A percentile compares a stretch with the other conserved stretches of the same genome.
Evolutionary conservation across 345 rosid species (phyloP).

Genomic region (Mallotus nudiflorus): DNA sequence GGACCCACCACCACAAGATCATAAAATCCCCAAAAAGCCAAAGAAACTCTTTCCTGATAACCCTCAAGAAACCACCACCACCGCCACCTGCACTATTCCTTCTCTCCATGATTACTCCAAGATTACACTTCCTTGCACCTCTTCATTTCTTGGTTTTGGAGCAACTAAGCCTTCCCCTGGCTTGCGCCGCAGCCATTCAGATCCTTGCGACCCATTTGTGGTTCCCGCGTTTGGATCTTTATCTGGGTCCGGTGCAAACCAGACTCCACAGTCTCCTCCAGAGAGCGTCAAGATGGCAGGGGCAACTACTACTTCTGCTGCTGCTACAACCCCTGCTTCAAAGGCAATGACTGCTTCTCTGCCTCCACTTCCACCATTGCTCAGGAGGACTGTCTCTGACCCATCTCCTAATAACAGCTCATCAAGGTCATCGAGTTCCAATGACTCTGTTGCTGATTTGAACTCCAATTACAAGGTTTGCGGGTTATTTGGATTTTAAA

Average conservation of each 20-base stretch:
- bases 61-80: too few species aligned
- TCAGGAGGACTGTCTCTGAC: constrained; percentile 37
- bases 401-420: constrained; percentile 29
- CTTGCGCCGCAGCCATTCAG: constrained; percentile 26
- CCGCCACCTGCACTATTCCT: constrained; percentile 9
- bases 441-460: not conserved
- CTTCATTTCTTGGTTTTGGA: not conserved
- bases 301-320: too few species aligned
- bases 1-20: not conserved
- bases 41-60: constrained; percentile 18
- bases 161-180: not conserved
- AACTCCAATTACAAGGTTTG: constrained; percentile 31
- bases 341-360: constrained; percentile 21
- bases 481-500: not conserved
- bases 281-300: constrained; percentile 16
- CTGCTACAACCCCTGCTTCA: constrained; percentile 11
- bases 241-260: too few species aligned
- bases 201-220: constrained; percentile 6
- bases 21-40: constrained; percentile 20
- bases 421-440: constrained; percentile 20
- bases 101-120: constrained; percentile 32
- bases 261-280: constrained; percentile 17
- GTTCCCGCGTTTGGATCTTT: not conserved
- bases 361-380: constrained; percentile 30
- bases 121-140: constrained; percentile 23